These are phyloP conservation scores for Thraustochytrium striatum DNA, from an alignment of 352 stramenopile genomes.

Conservation along the genomic window DNA sequence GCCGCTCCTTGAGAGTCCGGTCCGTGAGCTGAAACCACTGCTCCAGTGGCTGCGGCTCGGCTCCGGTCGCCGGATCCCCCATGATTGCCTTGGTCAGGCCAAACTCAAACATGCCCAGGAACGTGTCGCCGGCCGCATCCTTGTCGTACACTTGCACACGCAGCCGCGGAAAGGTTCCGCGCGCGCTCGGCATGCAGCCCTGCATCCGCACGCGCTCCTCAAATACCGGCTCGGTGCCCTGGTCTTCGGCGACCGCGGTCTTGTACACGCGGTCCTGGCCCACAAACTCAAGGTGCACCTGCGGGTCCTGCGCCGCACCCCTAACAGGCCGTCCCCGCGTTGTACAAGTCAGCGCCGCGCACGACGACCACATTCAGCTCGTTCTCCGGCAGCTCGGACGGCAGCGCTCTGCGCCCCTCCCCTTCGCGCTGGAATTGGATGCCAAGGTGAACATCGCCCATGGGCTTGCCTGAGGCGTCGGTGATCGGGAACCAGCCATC, in stretches of 20 bases:
- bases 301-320: conserved; percentile 12
- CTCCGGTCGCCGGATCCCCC: neutral
- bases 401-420: neutral
- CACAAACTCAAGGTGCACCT: conserved; percentile 6
- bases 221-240: conserved; percentile 36
- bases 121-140: neutral
- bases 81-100: conserved; percentile 6
- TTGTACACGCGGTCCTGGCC: conserved; percentile 3
- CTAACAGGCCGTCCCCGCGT: neutral
- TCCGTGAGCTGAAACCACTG: conserved; percentile 41
- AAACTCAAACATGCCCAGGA: conserved; percentile 24
- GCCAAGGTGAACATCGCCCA: conserved; percentile 24
- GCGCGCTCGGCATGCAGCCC: conserved; percentile 18
- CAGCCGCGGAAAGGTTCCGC: neutral
- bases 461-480: neutral
- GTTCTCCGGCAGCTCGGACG: conserved; percentile 29
- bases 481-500: conserved; percentile 27
- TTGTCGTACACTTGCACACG: neutral
- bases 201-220: conserved; percentile 31
- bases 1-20: neutral
- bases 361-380: conserved; percentile 35
- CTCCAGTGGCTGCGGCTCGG: neutral
- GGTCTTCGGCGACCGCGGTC: conserved; percentile 3
- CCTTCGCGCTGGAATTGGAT: conserved; percentile 7
- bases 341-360: conserved; percentile 12